Evolutionary conservation across 2,329 filamentous ascomycete species (phyloP).

Genomic region (Penicillium sp.): DNA sequence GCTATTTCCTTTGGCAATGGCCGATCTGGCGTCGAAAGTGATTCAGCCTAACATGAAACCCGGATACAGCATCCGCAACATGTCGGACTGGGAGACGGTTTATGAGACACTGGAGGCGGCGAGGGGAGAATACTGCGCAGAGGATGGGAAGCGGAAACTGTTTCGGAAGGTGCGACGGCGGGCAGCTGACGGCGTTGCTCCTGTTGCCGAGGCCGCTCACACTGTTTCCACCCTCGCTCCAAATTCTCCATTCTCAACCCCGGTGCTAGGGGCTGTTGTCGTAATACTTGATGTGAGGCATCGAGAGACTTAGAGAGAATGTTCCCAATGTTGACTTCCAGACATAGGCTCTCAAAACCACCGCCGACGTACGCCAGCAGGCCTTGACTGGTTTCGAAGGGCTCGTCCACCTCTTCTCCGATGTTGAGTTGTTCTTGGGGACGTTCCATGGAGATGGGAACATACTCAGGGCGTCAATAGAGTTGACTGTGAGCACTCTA

Average conservation of each 20-base stretch:
- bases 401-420: conserved; percentile 3
- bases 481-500: too few relatives aligned
- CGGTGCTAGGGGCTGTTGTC: too few relatives aligned
- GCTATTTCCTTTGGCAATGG: not conserved
- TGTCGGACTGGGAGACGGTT: not conserved
- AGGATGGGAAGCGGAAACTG: not conserved
- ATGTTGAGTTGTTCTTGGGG: conserved; percentile 7
- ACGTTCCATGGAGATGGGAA: conserved; percentile 7
- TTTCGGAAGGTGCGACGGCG: not conserved
- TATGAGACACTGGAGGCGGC: not conserved
- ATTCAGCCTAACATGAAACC: not conserved
- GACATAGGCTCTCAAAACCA: too few relatives aligned
- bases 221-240: too few relatives aligned
- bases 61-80: not conserved
- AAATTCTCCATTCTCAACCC: too few relatives aligned
- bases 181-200: not conserved
- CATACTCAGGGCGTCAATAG: not conserved
- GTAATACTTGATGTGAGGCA: too few relatives aligned
- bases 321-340: too few relatives aligned
- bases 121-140: not conserved
- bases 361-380: not conserved
- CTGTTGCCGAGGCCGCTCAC: not conserved
- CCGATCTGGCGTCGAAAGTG: not conserved
- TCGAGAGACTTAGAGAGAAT: too few relatives aligned
- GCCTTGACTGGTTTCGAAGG: not conserved